A percentile compares a stretch with the other conserved stretches of the same genome.
These are phyloP conservation scores for Conringia planisiliqua DNA, from an alignment of 345 rosid genomes.

Conservation along the genomic window DNA sequence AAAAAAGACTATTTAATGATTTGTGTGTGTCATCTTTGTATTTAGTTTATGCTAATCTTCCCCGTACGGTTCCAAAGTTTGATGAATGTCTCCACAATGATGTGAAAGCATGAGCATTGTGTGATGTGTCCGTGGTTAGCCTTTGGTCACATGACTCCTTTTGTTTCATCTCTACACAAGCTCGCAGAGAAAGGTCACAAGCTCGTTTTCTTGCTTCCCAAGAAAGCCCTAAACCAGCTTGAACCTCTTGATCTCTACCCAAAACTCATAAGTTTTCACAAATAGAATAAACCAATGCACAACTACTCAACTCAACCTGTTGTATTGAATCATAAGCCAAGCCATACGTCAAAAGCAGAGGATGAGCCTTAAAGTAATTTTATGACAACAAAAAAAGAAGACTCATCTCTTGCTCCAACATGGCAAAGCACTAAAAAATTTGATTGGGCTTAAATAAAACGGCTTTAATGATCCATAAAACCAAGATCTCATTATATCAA, in stretches of 20 bases:
- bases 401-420: background rate
- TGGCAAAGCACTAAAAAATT: background rate
- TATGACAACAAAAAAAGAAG: background rate
- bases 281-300: background rate
- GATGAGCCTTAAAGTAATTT: background rate
- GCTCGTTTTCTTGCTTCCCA: constrained; percentile 46
- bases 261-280: constrained; percentile 10
- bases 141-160: constrained; percentile 52
- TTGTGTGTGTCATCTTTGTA: too few species aligned
- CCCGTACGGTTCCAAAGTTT: too few species aligned
- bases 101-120: constrained; percentile 23
- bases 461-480: background rate
- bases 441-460: background rate
- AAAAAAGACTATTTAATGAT: too few species aligned
- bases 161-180: constrained; percentile 44
- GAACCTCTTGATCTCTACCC: constrained; percentile 43
- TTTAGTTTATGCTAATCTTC: too few species aligned
- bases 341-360: background rate
- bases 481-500: too few species aligned
- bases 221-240: constrained; percentile 33
- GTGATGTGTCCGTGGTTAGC: constrained; percentile 58
- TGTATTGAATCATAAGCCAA: background rate
- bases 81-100: too few species aligned
- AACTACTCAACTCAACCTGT: too few species aligned
- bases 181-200: too few species aligned